Base-by-base conservation (phyloP, 371 early-diverging fungal genomes). In the Rhizomucor pusillus region DNA sequence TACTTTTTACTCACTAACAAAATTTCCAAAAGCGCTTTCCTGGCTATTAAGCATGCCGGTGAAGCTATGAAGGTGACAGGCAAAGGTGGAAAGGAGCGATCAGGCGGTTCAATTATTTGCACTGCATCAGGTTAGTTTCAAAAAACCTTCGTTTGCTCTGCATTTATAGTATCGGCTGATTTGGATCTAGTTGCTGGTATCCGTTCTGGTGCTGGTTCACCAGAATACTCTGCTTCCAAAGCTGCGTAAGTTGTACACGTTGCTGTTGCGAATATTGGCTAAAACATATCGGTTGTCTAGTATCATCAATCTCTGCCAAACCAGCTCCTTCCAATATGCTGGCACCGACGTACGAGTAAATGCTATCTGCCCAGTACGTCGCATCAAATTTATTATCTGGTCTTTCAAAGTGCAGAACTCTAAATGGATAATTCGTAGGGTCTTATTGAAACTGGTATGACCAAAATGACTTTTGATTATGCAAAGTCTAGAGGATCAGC, bases 381-480 rank as follows among this genome's bases (percentile, higher is more conserved):
- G 7, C 7, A 3, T 29, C 7, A 29, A 29, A 7, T 7, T 29
- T 54, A 46, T 12, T 43, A n/a, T 24, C 9, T 18, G 29, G 34
- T 9, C 13, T 29, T 29, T 50, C 1, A 5, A n/a, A 16, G 35
- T 11, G 7, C 37, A 29, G 10, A 50, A 0, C 11, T 39, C 35
- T 19, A n/a, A 23, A 19, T 29, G 43, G n/a, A 12, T 34, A 44
- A 24, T 25, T n/a, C 39, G 4, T 50, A 76, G 74, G 81, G 83
- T 4, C 56, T 82, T 34, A 81, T 79, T 54, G 79, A 81, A 56
- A 82, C 83, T 3, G 73, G 69, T 20, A 82, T 82, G 83, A 79
- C 81, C 23, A 73, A 71, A 46, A 10, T 41, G 1, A 69, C 71
- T 0, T 82, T 81, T 65, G 82, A 81, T 39, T 60, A 60, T 47